Percentiles rank a stretch among this genome's conserved stretches.
These are phyloP conservation scores for Anisodus tanguticus DNA, from an alignment of 257 asterid species.

Conservation along the genomic window DNA sequence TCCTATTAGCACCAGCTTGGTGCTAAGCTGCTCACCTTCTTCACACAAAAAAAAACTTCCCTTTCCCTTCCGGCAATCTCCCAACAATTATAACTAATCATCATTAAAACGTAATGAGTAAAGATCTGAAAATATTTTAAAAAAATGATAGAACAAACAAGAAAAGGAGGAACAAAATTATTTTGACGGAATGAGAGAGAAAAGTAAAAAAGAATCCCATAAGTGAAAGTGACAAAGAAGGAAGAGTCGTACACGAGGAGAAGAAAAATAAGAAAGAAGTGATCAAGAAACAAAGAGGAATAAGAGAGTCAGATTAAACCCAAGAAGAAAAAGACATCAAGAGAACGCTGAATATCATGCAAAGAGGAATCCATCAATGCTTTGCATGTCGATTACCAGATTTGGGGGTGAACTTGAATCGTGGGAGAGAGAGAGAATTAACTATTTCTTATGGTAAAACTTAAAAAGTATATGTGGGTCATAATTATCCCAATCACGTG, in stretches of 20 bases:
- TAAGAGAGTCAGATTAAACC: background rate
- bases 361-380: background rate
- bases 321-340: background rate
- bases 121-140: background rate
- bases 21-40: background rate
- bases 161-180: background rate
- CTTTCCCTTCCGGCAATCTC: background rate
- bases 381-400: background rate
- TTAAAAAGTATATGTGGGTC: background rate
- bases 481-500: background rate
- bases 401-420: constrained; percentile 2
- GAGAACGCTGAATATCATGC: background rate
- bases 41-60: background rate
- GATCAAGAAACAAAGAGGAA: constrained; percentile 1
- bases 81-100: background rate
- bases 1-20: background rate
- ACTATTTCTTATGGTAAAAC: background rate
- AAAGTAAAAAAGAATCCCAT: background rate
- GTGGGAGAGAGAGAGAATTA: background rate
- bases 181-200: background rate
- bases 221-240: background rate
- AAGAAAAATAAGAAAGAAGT: background rate
- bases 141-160: background rate
- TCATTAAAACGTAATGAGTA: background rate
- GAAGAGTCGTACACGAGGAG: background rate